Conservation (phyloP, 2,329 filamentous ascomycete species). For the Neofusicoccum ribis region DNA sequence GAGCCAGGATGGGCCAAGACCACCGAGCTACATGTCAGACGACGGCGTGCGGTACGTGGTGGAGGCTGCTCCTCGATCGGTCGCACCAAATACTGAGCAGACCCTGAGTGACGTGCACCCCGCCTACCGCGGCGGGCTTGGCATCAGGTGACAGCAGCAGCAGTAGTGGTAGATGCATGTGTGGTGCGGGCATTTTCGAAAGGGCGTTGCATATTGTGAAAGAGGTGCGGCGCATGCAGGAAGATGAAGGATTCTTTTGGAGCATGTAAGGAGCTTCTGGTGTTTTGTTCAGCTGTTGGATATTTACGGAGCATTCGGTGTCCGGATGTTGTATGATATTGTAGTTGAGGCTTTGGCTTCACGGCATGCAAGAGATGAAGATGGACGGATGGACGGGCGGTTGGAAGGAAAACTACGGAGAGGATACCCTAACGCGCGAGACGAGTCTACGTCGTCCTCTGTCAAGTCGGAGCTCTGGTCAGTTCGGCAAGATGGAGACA, state of each 20-base stretch:
- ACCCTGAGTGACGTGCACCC: conserved; percentile 8
- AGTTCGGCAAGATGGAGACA: conserved; percentile 3
- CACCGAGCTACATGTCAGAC: conserved; percentile 75
- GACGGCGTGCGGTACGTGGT: conserved; percentile 73
- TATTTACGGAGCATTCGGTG: conserved; percentile 5
- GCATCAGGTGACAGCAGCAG: neutral
- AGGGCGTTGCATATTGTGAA: neutral
- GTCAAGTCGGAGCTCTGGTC: neutral
- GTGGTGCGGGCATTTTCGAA: neutral
- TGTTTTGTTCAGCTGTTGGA: neutral
- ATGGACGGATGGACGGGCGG: neutral
- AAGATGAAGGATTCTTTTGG: neutral
- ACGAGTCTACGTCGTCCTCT: neutral
- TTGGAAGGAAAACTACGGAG: neutral
- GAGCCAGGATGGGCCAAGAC: conserved; percentile 45
- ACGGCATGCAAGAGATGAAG: neutral
- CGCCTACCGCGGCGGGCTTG: conserved; percentile 2
- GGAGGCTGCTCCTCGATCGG: conserved; percentile 51
- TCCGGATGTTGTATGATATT: neutral
- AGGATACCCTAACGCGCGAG: conserved; percentile 9
- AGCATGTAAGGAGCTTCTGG: neutral
- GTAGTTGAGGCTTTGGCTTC: neutral
- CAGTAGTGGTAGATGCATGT: neutral
- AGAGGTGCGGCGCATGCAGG: neutral
- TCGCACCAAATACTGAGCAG: neutral